Evolutionary conservation across 2,329 filamentous ascomycete species (phyloP), one percentile per base, ranked within the genome.

Genomic region (Hypoxylon sp.): DNA sequence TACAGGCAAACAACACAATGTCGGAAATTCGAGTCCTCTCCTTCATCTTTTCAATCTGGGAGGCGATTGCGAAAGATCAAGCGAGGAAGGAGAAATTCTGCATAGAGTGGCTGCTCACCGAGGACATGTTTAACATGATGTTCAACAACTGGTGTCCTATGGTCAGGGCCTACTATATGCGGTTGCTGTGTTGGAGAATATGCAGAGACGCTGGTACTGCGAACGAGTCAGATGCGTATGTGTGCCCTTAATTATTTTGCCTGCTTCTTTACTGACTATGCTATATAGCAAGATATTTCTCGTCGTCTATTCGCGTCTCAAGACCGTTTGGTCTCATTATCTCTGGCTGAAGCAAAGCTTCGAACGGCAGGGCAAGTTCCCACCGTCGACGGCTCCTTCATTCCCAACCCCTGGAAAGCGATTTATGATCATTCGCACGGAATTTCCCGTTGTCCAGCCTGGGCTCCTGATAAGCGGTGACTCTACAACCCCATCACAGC

Each of bases 101-200:
- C 70, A 68, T 89, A 23, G 85, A 87, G 18, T 93, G 95, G 79
- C 77, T 97, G 33, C 78, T 97, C 10, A 83, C 87, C 5, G 87
- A 90, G 50, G 81, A 87, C 21, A 83, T 89, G 2, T 97, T 97
- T 72, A 86, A 90, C 69, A 86, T 85, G 59, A 87, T 92, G 60
- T 97, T 97, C 76, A 94, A 90, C 70, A 92, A 97, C 69, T 97
- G 93, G 92, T 96, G 91, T 69, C 92, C 93, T 0, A 96, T 97
- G 93, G 91, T 97, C 18, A 85, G 93, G 59, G 89, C 92, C 11
- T 97, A 97, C 73, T 97, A 89, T 72, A 95, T 96, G 84, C 90
- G 93, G 42, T 78, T 97, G 46, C 75, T 97, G 18, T 96, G 92
- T 75, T 97, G 93, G 93, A 86, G 92, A 58, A 79, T 97, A 43